Percentiles rank a stretch among this genome's conserved stretches.
phyloP scores from a whole-genome alignment of 176 grass and related monocot genomes.

The Puccinellia tenuiflora region DNA sequence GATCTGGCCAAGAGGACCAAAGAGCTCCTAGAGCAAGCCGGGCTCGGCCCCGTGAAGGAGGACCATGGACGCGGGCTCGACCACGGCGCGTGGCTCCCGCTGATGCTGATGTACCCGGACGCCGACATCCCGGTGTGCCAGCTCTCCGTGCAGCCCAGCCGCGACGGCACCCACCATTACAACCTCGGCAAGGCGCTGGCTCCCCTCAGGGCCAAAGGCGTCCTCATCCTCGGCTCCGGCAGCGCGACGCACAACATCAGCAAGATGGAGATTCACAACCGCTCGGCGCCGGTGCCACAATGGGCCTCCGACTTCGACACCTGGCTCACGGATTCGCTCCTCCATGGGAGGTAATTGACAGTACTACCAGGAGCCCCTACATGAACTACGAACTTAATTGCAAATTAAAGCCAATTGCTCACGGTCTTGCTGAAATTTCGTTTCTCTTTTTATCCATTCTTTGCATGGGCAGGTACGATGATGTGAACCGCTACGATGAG shows the following conservation, averaged over 20 bases:
- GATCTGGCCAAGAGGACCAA: constrained; percentile 52
- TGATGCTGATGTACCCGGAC: constrained; percentile 88
- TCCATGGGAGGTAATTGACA: constrained; percentile 49
- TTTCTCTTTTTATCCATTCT: no score
- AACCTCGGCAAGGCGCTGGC: constrained; percentile 70
- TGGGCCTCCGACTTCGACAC: constrained; percentile 70
- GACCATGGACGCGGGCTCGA: constrained; percentile 58
- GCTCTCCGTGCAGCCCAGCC: constrained; percentile 52
- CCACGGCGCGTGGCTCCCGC: constrained; percentile 64
- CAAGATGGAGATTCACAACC: constrained; percentile 47
- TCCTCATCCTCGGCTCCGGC: constrained; percentile 77
- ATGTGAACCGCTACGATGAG: constrained; percentile 52
- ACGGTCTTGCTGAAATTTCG: no score
- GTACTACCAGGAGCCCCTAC: no score
- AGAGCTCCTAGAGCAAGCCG: constrained; percentile 48
- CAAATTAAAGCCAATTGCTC: no score
- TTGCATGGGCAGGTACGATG: constrained; percentile 40
- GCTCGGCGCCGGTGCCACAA: constrained; percentile 8
- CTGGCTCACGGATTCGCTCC: constrained; percentile 67
- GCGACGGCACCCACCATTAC: constrained; percentile 63
- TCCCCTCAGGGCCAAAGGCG: constrained; percentile 49
- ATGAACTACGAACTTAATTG: no score
- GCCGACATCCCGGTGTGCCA: constrained; percentile 72
- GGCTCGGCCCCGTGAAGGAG: constrained; percentile 49
- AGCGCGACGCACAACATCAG: constrained; percentile 72